Percentiles rank a stretch among this genome's conserved stretches.
Evolutionary conservation across 345 rosid species (phyloP).

Genomic region (Camelina sativa): DNA sequence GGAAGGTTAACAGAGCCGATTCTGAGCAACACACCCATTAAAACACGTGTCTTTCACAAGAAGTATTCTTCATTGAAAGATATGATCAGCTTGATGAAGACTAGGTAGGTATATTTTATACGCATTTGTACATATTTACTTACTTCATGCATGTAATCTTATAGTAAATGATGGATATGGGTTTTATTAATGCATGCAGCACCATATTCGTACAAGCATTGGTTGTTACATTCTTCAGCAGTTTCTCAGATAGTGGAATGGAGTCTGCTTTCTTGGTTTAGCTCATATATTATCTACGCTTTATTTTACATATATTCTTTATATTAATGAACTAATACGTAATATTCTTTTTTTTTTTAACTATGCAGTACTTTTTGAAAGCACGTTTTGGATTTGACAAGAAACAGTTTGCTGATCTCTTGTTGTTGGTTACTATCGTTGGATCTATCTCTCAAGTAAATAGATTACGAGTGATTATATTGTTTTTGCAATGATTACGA

Average conservation of each 20-base stretch:
- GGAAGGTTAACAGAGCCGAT: slow-evolving; percentile 53
- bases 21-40: slow-evolving; percentile 41
- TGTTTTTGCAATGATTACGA: too few species aligned
- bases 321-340: not conserved
- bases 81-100: slow-evolving; percentile 55
- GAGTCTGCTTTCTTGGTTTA: slow-evolving; percentile 64
- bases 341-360: not conserved
- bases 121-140: not conserved
- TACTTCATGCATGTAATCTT: not conserved
- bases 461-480: not conserved
- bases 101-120: slow-evolving; percentile 51
- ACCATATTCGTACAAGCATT: slow-evolving; percentile 68
- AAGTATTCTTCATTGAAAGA: slow-evolving; percentile 64
- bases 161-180: not conserved
- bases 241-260: slow-evolving; percentile 73
- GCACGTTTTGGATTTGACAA: slow-evolving; percentile 89
- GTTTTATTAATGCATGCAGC: slow-evolving; percentile 49
- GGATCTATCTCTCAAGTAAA: slow-evolving; percentile 70
- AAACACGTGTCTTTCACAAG: slow-evolving; percentile 45
- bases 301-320: not conserved
- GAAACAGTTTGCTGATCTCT: slow-evolving; percentile 74
- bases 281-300: not conserved
- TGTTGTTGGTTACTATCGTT: slow-evolving; percentile 60
- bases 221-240: slow-evolving; percentile 73
- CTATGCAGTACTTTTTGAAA: slow-evolving; percentile 78